Percentiles rank a stretch among this genome's conserved stretches.
These are phyloP conservation scores for Russula virescens DNA, from an alignment of 768 basidiomycete species.

Conservation along the genomic window DNA sequence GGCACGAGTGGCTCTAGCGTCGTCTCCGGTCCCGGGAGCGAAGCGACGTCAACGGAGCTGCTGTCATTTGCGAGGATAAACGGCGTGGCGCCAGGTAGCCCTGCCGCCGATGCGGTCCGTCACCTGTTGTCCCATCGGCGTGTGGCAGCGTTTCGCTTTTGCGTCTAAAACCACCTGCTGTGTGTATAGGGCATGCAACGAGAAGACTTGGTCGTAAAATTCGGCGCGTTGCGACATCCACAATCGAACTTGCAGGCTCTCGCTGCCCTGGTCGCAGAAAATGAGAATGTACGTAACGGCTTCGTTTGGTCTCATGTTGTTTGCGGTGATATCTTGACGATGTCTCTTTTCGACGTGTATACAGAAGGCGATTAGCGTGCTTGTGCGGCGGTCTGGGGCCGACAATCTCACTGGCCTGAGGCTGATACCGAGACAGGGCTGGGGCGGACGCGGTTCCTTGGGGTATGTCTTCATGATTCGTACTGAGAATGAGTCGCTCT, in stretches of 20 bases:
- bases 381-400: slow-evolving; percentile 43
- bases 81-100: slow-evolving; percentile 72
- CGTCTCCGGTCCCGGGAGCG: neutral
- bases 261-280: slow-evolving; percentile 64
- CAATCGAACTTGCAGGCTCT: slow-evolving; percentile 59
- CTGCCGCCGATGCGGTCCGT: slow-evolving; percentile 75
- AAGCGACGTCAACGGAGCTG: slow-evolving; percentile 15
- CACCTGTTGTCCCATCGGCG: neutral
- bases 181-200: slow-evolving; percentile 52
- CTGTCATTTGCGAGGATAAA: slow-evolving; percentile 78
- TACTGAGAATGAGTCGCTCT: neutral
- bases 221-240: slow-evolving; percentile 55
- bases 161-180: neutral
- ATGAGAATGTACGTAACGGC: slow-evolving; percentile 71
- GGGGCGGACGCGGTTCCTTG: slow-evolving; percentile 84
- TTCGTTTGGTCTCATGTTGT: neutral
- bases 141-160: slow-evolving; percentile 16
- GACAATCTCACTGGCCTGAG: slow-evolving; percentile 42
- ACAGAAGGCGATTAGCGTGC: slow-evolving; percentile 55
- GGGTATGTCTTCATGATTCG: slow-evolving; percentile 43
- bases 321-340: neutral
- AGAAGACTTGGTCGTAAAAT: slow-evolving; percentile 68
- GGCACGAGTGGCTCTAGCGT: neutral
- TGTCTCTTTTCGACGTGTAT: slow-evolving; percentile 11
- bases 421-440: slow-evolving; percentile 66